These are phyloP conservation scores for Crepidotus variabilis DNA, from an alignment of 768 basidiomycete genomes.

Conservation along the genomic window DNA sequence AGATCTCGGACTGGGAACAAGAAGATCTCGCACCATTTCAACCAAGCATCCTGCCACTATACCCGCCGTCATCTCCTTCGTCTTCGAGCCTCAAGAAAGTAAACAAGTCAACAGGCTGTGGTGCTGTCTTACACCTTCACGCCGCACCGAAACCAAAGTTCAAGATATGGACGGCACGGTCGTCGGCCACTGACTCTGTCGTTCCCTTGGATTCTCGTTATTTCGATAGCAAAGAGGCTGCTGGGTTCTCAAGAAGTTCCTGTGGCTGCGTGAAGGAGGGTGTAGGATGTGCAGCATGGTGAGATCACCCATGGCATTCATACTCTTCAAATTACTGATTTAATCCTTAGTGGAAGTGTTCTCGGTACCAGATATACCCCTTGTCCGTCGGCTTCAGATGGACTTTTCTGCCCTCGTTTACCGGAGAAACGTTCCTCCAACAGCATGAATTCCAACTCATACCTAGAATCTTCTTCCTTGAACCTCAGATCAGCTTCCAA, in stretches of 20 bases:
- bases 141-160: conserved; percentile 50
- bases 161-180: conserved; percentile 57
- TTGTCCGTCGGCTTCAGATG: conserved; percentile 52
- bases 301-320: background rate
- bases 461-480: conserved; percentile 7
- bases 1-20: conserved; percentile 8
- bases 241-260: conserved; percentile 47
- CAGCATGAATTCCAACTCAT: conserved; percentile 5
- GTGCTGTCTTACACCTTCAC: conserved; percentile 52
- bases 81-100: conserved; percentile 11
- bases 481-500: conserved; percentile 8
- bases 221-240: conserved; percentile 46
- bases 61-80: conserved; percentile 24
- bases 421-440: conserved; percentile 9
- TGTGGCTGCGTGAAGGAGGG: conserved; percentile 71
- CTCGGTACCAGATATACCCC: conserved; percentile 61
- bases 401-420: conserved; percentile 27
- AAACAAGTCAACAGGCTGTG: conserved; percentile 47
- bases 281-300: conserved; percentile 49
- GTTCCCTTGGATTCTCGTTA: conserved; percentile 54
- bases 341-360: conserved; percentile 49
- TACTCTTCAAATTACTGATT: background rate
- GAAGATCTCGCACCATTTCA: conserved; percentile 20
- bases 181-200: conserved; percentile 48
- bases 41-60: conserved; percentile 35